These are phyloP conservation scores for Aegilops tauschii DNA, from an alignment of 176 grass and related monocot species.

Conservation along the genomic window DNA sequence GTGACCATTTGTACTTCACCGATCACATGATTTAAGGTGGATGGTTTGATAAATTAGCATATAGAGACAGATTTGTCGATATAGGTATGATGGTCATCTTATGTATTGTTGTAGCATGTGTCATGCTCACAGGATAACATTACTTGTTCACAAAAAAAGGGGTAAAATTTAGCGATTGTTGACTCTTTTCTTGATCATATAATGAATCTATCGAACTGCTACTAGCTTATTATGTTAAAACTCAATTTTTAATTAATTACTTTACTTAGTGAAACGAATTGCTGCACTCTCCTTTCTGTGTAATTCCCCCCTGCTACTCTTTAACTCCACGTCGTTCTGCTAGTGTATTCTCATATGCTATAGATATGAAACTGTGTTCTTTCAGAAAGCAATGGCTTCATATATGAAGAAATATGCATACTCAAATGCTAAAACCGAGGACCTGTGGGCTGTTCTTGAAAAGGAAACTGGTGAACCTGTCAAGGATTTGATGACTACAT, in stretches of 20 bases:
- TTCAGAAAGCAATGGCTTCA: slow-evolving; percentile 74
- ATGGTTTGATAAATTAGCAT: slow-evolving; percentile 3
- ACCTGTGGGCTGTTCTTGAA: slow-evolving; percentile 91
- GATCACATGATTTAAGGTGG: slow-evolving; percentile 10
- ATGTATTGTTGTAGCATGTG: neutral
- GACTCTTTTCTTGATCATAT: slow-evolving; percentile 8
- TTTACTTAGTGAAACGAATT: slow-evolving; percentile 12
- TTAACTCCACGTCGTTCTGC: neutral
- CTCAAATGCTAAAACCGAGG: slow-evolving; percentile 92
- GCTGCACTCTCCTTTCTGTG: slow-evolving; percentile 2
- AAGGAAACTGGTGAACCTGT: slow-evolving; percentile 78
- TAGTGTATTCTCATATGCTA: slow-evolving; percentile 17
- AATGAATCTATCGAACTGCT: neutral
- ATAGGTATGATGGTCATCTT: neutral
- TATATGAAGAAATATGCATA: slow-evolving; percentile 85
- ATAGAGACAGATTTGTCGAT: neutral
- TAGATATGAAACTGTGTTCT: slow-evolving; percentile 1
- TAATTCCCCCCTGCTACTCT: neutral
- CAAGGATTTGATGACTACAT: slow-evolving; percentile 73
- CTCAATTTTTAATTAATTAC: neutral
- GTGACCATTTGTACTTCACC: neutral
- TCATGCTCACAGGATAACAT: slow-evolving; percentile 2
- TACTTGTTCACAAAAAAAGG: neutral
- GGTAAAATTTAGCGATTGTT: neutral
- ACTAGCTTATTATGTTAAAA: slow-evolving; percentile 5